Conservation (phyloP, 768 basidiomycete genomes). For the Dacryopinax spathularia region DNA sequence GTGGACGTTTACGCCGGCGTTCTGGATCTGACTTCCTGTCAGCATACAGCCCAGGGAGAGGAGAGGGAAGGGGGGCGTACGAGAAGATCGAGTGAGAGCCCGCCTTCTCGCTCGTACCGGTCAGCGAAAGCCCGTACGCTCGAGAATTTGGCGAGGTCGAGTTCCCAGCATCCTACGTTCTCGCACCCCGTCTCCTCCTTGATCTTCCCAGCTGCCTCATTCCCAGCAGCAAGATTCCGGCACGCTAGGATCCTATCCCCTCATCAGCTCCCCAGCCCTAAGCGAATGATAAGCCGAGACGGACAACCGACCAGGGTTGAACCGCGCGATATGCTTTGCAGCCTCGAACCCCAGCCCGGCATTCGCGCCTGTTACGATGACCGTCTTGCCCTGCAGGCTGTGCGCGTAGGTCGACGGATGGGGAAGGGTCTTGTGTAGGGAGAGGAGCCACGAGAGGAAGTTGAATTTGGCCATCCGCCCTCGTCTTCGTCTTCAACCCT, state of each 20-base stretch:
- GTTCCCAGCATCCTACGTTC: slow-evolving; percentile 5
- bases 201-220: neutral
- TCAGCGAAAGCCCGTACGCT: slow-evolving; percentile 8
- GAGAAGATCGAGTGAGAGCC: slow-evolving; percentile 29
- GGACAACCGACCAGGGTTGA: neutral
- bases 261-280: neutral
- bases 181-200: neutral
- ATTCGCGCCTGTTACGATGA: slow-evolving; percentile 12
- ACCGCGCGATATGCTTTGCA: neutral
- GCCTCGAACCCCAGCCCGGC: slow-evolving; percentile 11
- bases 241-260: neutral
- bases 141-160: slow-evolving; percentile 7
- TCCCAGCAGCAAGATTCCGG: neutral
- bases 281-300: neutral
- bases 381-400: slow-evolving; percentile 11
- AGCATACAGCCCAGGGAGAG: neutral
- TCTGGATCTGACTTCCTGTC: slow-evolving; percentile 17
- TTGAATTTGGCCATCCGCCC: no score
- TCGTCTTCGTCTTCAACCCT: no score
- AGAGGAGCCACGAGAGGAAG: no score
- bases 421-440: no score
- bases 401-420: no score
- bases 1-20: slow-evolving; percentile 22
- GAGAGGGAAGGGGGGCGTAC: slow-evolving; percentile 12
- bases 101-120: slow-evolving; percentile 10